Base-by-base conservation (phyloP, 1,284 basidiomycete species). In the Ceratobasidium sp. region DNA sequence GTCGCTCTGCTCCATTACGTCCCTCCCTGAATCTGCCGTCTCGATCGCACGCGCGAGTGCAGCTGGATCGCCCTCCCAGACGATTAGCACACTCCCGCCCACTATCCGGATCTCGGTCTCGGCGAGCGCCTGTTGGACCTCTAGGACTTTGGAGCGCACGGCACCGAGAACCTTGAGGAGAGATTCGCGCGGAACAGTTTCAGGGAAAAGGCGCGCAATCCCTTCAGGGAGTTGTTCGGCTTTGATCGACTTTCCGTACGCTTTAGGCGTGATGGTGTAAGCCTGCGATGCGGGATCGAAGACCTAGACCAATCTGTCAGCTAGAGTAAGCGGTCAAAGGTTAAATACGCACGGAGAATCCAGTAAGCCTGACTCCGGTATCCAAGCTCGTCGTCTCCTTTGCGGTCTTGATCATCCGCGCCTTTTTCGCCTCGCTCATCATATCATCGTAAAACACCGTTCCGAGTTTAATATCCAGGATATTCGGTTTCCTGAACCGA, bases 391-490 rank as follows among this genome's bases (percentile, higher is more conserved):
- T 98, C 1, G 93, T 92, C 27, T 86, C 83, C 43, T 83, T 83
- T 0, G 95, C 93, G 2, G 86, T 86, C 79, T 88, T 86, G 73
- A 88, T 84, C 95, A 97, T 96, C 41, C 93, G 87, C 65, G 83
- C 86, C 74, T 87, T 86, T 84, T 98, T 98, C 77, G 94, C 94
- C 1, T 87, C 86, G 0, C 86, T 83, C 1, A 94, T 91, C 24
- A 83, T 83, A 34, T 89, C 86, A 74, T 93, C 92, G 79, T 93
- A 92, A 2, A 98, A 86, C 8, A 92, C 86, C 0, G 92, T 95
- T 0, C 96, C 96, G 24, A 98, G 90, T 82, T 98, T 98, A 81
- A 95, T 86, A 81, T 98, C 97, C 29, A 98, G 85, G 68, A 98
- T 89, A 79, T 92, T 95, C 1, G 96, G 95, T 80, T 89, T 90